phyloP scores from a whole-genome alignment of 805 yeast species.

The Metschnikowia kofuensis region DNA sequence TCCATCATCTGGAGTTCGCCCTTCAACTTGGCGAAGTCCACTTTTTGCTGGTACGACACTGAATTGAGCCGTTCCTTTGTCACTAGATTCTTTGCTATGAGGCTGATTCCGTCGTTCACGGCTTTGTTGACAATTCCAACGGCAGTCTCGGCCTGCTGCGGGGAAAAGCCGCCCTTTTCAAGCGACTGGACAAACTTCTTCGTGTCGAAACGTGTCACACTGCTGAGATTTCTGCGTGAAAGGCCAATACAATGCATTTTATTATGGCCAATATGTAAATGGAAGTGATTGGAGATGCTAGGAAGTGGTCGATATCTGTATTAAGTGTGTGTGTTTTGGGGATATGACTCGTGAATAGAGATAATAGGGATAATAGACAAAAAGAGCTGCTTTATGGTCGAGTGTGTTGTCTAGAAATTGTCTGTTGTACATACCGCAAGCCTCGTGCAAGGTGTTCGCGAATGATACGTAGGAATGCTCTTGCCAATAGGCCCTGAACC shows the following conservation, averaged over 20 bases:
- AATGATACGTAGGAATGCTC: too few relatives aligned
- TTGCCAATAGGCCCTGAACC: too few relatives aligned
- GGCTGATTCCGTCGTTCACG: conserved; percentile 73
- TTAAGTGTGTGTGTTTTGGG: too few relatives aligned
- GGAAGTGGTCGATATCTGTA: background rate
- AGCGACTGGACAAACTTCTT: conserved; percentile 67
- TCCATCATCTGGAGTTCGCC: conserved; percentile 90
- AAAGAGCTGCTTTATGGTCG: too few relatives aligned
- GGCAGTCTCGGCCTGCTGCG: conserved; percentile 76
- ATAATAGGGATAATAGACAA: too few relatives aligned
- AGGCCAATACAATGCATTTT: conserved; percentile 3
- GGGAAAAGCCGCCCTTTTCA: conserved; percentile 63
- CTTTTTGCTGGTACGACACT: conserved; percentile 91
- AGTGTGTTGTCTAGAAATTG: too few relatives aligned
- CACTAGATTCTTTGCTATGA: conserved; percentile 75
- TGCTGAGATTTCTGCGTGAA: conserved; percentile 17
- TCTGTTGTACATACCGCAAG: too few relatives aligned
- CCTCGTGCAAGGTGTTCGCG: too few relatives aligned
- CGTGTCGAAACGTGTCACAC: conserved; percentile 64
- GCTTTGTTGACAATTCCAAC: conserved; percentile 71
- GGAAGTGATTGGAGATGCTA: background rate
- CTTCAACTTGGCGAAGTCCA: conserved; percentile 90
- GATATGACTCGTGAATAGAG: too few relatives aligned
- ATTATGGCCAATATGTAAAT: background rate
- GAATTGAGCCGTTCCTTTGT: conserved; percentile 79